Base-by-base conservation (phyloP, 495 filamentous ascomycete genomes). In the Penicillium soppii region DNA sequence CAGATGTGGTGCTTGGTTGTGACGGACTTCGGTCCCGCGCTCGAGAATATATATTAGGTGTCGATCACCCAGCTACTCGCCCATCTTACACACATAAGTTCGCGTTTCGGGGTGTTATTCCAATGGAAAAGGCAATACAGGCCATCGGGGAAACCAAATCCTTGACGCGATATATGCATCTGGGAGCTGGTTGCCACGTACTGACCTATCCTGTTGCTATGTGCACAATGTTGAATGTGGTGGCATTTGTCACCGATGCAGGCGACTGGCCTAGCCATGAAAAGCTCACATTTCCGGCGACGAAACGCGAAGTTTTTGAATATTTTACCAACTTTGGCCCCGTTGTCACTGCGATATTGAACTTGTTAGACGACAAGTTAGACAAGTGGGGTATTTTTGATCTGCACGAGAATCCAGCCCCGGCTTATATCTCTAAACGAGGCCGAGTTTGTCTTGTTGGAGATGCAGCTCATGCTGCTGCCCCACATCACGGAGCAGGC, bases 1-100 rank as follows among this genome's bases (percentile, higher is more conserved):
- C 29, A 7, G 29, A 74, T 57, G 65, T 71, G 19, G 76, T 82
- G 0, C 65, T 84, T 26, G 82, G 82, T 1, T 83, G 81, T 52
- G 82, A 86, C 51, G 82, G 82, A 0, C 77, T 86, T 47, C 80
- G 79, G 40, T 84, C 81, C 0, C 62, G 60, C 33, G 75, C 79
- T 10, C 65, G 80, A 3, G 43, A 63, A 42, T 39, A 70, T 26
- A 40, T 78, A 8, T 54, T 79, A 3, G 76, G 74, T 2, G 57
- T 53, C 10, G 57, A 67, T 0, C 56, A 74, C 56, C 67, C 66
- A 4, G 29, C 29, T 7, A 12, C 13, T 12, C 66, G 67, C 3
- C 61, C 57, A 1, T 51, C 66, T n/a, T 82, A 76, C 52, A 72
- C 71, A 5, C 67, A 75, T 42, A 77, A 79, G 57, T 75, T 72